A percentile compares a stretch with the other conserved stretches of the same genome.
Evolutionary conservation across 768 basidiomycete species (phyloP).

Genomic region (Podaxis sp.): DNA sequence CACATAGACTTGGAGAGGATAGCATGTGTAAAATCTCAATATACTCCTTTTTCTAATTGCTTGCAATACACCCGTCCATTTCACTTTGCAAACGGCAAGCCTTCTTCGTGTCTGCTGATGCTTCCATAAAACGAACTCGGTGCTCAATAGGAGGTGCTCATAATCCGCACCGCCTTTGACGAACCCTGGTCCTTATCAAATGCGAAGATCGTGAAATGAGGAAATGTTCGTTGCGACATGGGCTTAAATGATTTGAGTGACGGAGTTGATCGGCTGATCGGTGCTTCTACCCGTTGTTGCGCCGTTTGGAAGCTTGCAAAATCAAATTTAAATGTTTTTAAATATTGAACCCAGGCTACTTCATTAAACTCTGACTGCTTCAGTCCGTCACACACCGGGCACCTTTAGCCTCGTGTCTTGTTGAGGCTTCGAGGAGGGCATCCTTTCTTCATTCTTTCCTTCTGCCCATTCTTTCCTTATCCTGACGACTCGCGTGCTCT

Average conservation of each 20-base stretch:
- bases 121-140: not conserved
- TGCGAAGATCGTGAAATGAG: not conserved
- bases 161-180: not conserved
- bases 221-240: not conserved
- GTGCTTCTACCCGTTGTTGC: too few relatives aligned
- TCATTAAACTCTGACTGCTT: not conserved
- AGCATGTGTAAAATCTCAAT: slow-evolving; percentile 12
- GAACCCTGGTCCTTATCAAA: not conserved
- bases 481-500: not conserved
- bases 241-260: too few relatives aligned
- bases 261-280: too few relatives aligned
- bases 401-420: not conserved
- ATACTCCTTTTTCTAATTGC: slow-evolving; percentile 10
- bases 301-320: not conserved
- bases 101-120: not conserved
- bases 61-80: not conserved
- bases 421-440: not conserved
- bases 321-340: not conserved
- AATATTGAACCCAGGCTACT: not conserved
- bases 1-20: slow-evolving; percentile 10
- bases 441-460: not conserved
- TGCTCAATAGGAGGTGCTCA: not conserved
- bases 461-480: not conserved
- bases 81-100: not conserved
- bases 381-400: too few relatives aligned